Conservation (phyloP, 352 stramenopile genomes). For the Phytopythium oedochilum region DNA sequence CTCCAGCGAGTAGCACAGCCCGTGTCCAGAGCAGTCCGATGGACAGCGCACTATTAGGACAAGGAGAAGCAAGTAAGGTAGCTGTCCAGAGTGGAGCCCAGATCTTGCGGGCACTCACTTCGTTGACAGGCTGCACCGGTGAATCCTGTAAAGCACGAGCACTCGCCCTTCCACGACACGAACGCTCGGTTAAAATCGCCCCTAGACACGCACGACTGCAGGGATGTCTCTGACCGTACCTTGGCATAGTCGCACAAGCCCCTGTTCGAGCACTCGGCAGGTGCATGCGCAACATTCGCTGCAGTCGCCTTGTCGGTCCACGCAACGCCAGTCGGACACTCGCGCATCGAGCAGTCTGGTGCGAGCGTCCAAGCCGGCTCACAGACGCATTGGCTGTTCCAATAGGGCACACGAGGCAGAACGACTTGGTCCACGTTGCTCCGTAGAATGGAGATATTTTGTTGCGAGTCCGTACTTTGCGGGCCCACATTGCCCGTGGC, state of each 20-base stretch:
- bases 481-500: constrained; percentile 43
- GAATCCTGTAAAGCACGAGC: constrained; percentile 48
- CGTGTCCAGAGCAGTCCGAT: constrained; percentile 57
- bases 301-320: constrained; percentile 80
- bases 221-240: constrained; percentile 7
- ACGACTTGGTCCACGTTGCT: no score
- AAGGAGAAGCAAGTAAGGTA: neutral
- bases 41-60: constrained; percentile 40
- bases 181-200: neutral
- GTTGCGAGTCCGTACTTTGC: constrained; percentile 30
- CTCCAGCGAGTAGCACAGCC: constrained; percentile 52
- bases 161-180: constrained; percentile 34
- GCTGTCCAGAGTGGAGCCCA: neutral
- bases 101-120: constrained; percentile 17
- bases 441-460: neutral
- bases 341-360: constrained; percentile 63
- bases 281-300: constrained; percentile 46
- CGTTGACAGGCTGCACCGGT: constrained; percentile 56
- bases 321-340: constrained; percentile 59
- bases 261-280: constrained; percentile 56
- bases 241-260: constrained; percentile 58
- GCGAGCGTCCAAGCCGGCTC: constrained; percentile 55
- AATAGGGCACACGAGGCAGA: no score
- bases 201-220: neutral
- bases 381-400: constrained; percentile 70